Evolutionary conservation across 2,329 filamentous ascomycete genomes (phyloP).

Genomic region (Xylaria sp.): DNA sequence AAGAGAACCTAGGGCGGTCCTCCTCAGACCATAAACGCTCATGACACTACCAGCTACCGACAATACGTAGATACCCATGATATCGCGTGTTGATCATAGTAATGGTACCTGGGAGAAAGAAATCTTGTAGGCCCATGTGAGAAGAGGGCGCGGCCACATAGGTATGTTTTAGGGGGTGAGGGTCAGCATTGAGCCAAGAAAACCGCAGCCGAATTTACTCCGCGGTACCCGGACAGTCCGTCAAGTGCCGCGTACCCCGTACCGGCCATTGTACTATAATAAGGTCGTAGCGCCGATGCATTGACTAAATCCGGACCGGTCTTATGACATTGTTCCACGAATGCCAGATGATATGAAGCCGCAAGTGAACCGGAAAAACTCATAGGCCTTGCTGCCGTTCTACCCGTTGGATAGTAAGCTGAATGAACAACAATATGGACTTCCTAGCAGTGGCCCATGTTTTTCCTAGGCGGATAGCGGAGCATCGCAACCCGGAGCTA

Average conservation of each 20-base stretch:
- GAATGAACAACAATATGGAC: background rate
- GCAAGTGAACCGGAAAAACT: slow-evolving; percentile 17
- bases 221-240: background rate
- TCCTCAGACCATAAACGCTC: no score
- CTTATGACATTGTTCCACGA: slow-evolving; percentile 3
- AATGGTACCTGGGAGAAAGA: no score
- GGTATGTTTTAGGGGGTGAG: no score
- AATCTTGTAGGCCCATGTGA: no score
- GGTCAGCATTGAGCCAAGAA: no score
- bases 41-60: no score
- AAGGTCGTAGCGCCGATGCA: slow-evolving; percentile 11
- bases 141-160: no score
- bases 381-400: background rate
- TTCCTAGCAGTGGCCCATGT: slow-evolving; percentile 6
- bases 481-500: slow-evolving; percentile 10
- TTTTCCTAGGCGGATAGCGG: slow-evolving; percentile 11
- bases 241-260: background rate
- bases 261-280: slow-evolving; percentile 11
- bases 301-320: background rate
- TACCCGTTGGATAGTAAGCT: slow-evolving; percentile 4
- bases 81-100: no score
- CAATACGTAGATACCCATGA: no score
- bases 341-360: background rate
- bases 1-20: no score
- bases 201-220: background rate